Percentiles rank a stretch among this genome's conserved stretches.
phyloP scores from a whole-genome alignment of 2,329 filamentous ascomycete genomes.

The Botryotinia narcissicola region DNA sequence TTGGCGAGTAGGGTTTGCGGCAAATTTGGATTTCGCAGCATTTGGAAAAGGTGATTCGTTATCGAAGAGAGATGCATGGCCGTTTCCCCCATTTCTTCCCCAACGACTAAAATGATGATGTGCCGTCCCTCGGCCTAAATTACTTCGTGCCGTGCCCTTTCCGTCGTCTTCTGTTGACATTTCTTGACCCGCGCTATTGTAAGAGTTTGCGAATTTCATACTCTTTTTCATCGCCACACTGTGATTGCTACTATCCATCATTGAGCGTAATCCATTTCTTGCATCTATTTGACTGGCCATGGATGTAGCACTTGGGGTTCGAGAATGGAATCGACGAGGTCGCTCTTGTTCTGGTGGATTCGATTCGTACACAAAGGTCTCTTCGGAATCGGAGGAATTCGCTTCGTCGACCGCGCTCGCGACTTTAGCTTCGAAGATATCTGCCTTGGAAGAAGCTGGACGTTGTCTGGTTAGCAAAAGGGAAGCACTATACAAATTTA shows the following conservation, averaged over 20 bases:
- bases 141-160: slow-evolving; percentile 59
- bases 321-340: slow-evolving; percentile 75
- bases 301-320: slow-evolving; percentile 91
- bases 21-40: slow-evolving; percentile 60
- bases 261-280: slow-evolving; percentile 47
- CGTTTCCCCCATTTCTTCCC: slow-evolving; percentile 66
- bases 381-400: slow-evolving; percentile 94
- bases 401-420: slow-evolving; percentile 94
- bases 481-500: slow-evolving; percentile 43
- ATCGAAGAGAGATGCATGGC: slow-evolving; percentile 70
- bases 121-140: slow-evolving; percentile 59
- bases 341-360: slow-evolving; percentile 74
- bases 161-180: slow-evolving; percentile 61
- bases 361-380: slow-evolving; percentile 98
- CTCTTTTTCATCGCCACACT: slow-evolving; percentile 35
- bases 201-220: slow-evolving; percentile 90
- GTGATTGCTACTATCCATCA: slow-evolving; percentile 37
- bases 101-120: slow-evolving; percentile 79
- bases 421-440: slow-evolving; percentile 96
- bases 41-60: slow-evolving; percentile 76
- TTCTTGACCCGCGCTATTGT: slow-evolving; percentile 57
- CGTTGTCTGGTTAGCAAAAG: slow-evolving; percentile 46
- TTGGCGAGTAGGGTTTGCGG: slow-evolving; percentile 55
- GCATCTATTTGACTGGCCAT: slow-evolving; percentile 69
- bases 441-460: slow-evolving; percentile 86